phyloP scores from a whole-genome alignment of 2,329 filamentous ascomycete species.

The Sphaerulina populicola region DNA sequence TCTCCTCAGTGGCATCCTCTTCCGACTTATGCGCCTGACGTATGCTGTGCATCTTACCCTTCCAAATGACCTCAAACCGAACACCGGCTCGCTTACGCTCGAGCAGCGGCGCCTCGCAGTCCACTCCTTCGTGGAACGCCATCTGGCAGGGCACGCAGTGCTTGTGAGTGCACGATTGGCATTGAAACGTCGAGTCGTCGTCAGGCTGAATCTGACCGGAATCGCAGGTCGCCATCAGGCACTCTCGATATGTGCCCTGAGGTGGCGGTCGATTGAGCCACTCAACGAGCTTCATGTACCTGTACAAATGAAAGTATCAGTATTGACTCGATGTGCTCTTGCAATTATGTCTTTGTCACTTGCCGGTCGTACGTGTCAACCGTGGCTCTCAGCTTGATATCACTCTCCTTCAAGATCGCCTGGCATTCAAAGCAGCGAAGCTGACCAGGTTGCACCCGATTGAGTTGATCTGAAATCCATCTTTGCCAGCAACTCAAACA shows the following conservation, averaged over 20 bases:
- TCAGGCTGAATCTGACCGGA: slow-evolving; percentile 22
- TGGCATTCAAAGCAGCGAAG: not conserved
- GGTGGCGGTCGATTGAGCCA: not conserved
- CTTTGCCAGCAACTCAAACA: not conserved
- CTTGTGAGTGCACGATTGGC: slow-evolving; percentile 17
- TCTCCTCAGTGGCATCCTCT: slow-evolving; percentile 5
- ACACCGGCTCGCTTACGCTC: not conserved
- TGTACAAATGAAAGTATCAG: not conserved
- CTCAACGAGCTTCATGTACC: not conserved
- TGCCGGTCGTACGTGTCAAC: not conserved
- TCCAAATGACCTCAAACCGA: not conserved
- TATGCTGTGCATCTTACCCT: not conserved
- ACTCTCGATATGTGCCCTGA: slow-evolving; percentile 11
- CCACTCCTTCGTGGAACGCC: slow-evolving; percentile 20
- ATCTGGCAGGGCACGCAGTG: slow-evolving; percentile 21
- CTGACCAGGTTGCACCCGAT: not conserved
- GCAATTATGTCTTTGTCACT: not conserved
- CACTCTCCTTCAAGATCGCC: not conserved
- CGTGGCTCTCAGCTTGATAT: not conserved
- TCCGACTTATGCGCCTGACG: not conserved
- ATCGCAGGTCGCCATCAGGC: slow-evolving; percentile 15
- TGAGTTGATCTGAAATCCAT: not conserved
- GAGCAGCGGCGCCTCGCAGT: slow-evolving; percentile 15
- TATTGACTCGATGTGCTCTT: not conserved
- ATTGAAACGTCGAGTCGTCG: slow-evolving; percentile 22